Evolutionary conservation across 148 eudicot genomes (phyloP), one percentile per base, ranked within the genome.

Genomic region (Spergularia marina): DNA sequence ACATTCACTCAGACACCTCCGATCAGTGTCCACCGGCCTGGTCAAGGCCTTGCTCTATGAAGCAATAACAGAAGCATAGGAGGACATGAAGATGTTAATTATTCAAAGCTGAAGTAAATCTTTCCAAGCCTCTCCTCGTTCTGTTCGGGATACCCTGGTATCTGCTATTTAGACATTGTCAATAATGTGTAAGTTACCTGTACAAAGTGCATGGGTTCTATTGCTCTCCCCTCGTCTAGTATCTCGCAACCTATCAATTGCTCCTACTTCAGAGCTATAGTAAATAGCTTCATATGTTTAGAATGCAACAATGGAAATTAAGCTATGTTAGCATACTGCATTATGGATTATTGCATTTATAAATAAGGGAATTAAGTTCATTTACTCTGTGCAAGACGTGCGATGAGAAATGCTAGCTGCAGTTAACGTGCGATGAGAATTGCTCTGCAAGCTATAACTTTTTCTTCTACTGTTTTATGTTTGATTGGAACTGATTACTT

Each of bases 1-100:
- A 76, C 84, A n/a, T 76, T 80, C 72, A 70, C 85, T 18, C 87
- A 74, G 72, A 77, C 80, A 15, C 65, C 71, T 52, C 70, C 86
- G 7, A 53, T 83, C 57, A 76, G 80, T 60, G 77, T 83, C 21
- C 89, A 84, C 74, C 73, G 71, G 52, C 54, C 82, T 12, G 57
- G 81, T 56, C 82, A 81, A 75, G 80, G 75, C 72, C 61, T 83
- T 73, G 65, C 78, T 15, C 53, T 64, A 20, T 65, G 70, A 70
- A 81, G 72, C 55, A 79, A 69, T 65, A 57, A 57, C 74, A 64
- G 56, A 71, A 71, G 81, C 67, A 71, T 41, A 23, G 80, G 75
- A 53, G 80, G 59, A 53, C 70, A 77, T 53, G 82, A 79, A 40
- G 86, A 87, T 78, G 75, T 66, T 79, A 76, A 64, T 34, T 85